Evolutionary conservation across 2,329 filamentous ascomycete species (phyloP), one percentile per base, ranked within the genome.

Genomic region (Pseudogymnoascus sp.): DNA sequence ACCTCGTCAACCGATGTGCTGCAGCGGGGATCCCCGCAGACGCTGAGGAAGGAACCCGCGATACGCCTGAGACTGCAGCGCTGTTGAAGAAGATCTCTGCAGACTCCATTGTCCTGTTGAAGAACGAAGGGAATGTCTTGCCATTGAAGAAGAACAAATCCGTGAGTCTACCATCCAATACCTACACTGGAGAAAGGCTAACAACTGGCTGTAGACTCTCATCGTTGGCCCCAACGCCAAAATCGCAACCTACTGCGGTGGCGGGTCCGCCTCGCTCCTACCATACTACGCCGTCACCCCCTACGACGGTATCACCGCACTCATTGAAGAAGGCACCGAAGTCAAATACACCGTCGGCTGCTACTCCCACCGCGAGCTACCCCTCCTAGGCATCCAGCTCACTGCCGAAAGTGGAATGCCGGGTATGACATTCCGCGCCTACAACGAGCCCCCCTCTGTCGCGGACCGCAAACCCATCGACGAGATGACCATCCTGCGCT

Each of bases 251-350:
- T 84, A 83, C 66, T 81, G 86, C 68, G 87, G 87, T 37, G 87
- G 86, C 64, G 87, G 87, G 19, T 88, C 85, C 4, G 87, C 86
- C 1, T 81, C 84, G 0, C 74, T 85, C 29, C 74, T 75, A 8
- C 77, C 82, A 6, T 89, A 89, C 75, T 86, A 87, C 64, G 87
- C 88, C 59, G 80, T 91, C 19, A 90, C 86, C 0, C 89, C 89
- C 1, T 85, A 87, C 26, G 86, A 89, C 63, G 88, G 88, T 6
- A 90, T 92, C 68, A 72, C 70, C 10, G 73, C 72, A 0, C 63
- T 74, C 4, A 79, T 81, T 0, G 72, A 71, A 26, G 44, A 50
- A 50, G 44, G 44, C 24, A 29, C 19, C 47, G 72, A 74, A 7
- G 74, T 78, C 26, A 68, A 69, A 1, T 88, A 84, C 70, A 78